These are phyloP conservation scores for Aegilops bicornis DNA, from an alignment of 176 grass and related monocot genomes.

Conservation along the genomic window DNA sequence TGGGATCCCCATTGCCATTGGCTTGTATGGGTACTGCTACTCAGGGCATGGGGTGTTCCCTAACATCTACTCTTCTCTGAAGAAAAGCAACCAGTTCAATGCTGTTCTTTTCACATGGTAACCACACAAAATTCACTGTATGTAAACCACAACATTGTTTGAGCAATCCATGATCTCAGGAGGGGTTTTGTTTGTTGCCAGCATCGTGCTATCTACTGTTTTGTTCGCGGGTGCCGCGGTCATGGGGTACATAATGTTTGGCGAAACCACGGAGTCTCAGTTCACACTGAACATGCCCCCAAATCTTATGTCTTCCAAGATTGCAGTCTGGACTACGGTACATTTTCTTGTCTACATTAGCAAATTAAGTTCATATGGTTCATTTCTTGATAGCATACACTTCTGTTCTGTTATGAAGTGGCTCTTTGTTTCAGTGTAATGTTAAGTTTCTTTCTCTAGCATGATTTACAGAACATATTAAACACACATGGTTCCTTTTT, in stretches of 20 bases:
- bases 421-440: not conserved
- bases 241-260: constrained; percentile 74
- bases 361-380: not conserved
- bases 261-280: constrained; percentile 60
- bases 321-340: constrained; percentile 85
- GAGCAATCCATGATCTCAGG: not conserved
- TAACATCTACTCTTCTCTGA: constrained; percentile 78
- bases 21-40: constrained; percentile 70
- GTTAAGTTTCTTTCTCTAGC: not conserved
- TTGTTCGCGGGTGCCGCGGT: constrained; percentile 56
- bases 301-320: constrained; percentile 53
- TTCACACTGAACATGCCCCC: constrained; percentile 72
- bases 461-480: not conserved
- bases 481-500: not conserved
- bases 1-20: constrained; percentile 65
- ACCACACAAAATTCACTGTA: not conserved
- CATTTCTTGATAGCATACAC: not conserved
- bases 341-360: constrained; percentile 6
- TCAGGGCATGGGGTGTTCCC: constrained; percentile 78
- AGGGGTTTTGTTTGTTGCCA: constrained; percentile 4
- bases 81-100: constrained; percentile 51
- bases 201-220: constrained; percentile 51
- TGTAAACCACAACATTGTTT: not conserved
- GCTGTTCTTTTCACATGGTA: constrained; percentile 54
- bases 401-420: not conserved